Conservation (phyloP, 106 monocot genomes). For the Gastrodia elata region DNA sequence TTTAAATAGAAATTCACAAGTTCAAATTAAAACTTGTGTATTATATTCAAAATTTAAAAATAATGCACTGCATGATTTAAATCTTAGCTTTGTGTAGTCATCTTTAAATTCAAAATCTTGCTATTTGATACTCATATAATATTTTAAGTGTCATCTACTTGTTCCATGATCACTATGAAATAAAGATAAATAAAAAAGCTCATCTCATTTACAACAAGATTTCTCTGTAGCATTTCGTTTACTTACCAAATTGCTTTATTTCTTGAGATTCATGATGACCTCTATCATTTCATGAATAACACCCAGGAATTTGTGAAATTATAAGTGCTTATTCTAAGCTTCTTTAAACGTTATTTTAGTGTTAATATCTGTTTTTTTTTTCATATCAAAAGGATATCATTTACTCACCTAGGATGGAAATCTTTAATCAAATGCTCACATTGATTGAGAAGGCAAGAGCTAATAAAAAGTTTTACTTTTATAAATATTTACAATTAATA, state of each 20-base stretch:
- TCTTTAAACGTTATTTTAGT: not conserved
- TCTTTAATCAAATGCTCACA: not conserved
- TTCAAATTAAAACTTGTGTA: not conserved
- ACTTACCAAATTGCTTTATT: not conserved
- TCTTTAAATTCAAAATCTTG: not conserved
- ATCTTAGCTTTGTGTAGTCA: not conserved
- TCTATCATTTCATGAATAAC: not conserved
- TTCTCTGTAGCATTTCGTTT: not conserved
- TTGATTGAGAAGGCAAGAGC: not conserved
- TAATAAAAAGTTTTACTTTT: not conserved
- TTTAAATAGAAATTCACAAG: not conserved
- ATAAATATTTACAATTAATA: not conserved
- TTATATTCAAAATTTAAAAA: not conserved
- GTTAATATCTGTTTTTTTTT: not conserved
- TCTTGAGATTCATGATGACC: not conserved
- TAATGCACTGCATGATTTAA: not conserved
- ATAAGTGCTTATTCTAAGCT: not conserved
- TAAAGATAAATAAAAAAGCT: not conserved
- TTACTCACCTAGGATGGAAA: not conserved
- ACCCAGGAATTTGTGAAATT: not conserved
- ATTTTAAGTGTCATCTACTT: not conserved
- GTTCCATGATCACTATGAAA: not conserved
- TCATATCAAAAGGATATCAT: not conserved
- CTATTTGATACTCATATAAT: not conserved
- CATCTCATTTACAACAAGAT: not conserved